Base-by-base conservation (phyloP, 371 early-diverging fungal species). In the Mucor ambiguus region DNA sequence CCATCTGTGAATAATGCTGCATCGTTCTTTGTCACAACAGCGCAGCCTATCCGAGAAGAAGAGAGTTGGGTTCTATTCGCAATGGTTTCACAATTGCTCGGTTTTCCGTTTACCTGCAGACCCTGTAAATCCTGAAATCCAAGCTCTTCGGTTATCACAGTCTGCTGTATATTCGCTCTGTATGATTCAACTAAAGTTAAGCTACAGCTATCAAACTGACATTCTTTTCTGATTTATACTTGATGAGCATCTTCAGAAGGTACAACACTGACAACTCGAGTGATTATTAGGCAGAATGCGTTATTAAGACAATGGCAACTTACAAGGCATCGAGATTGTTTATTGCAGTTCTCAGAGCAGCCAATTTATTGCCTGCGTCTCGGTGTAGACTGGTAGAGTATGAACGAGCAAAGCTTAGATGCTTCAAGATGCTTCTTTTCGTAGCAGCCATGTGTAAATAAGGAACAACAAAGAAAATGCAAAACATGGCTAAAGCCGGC, bases 1-100 rank as follows among this genome's bases (percentile, higher is more conserved):
- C 98, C 97, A 76, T 99, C 99, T 14, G 99, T 99, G 82, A 96
- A 98, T 38, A 98, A 83, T 20, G 90, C 91, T n/a, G 94, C 93
- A 7, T 82, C 64, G 28, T 90, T 82, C 35, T 73, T 60, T 8
- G 92, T 87, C 35, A 96, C 90, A 30, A 98, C 83, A 11, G 95
- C 95, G 57, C 88, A 85, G 9, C 93, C 91, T 89, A 28, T 43
- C 44, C 16, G 18, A 41, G 18, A 41, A 18, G 18, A 41, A 41
- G 12, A 37, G 37, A 37, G 41, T 41, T 35, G 37, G 18, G 41
- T 5, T 41, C 41, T 41, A 28, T 54, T 43, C 43, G 10, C 29
- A 9, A 26, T 18, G 61, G 8, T 32, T 22, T 22, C 22, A 24
- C n/a, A 22, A 22, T 5, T 9, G n/a, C 6, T n/a, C n/a, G n/a